Base-by-base conservation (phyloP, 768 basidiomycete genomes). In the Plicaturopsis crispa region DNA sequence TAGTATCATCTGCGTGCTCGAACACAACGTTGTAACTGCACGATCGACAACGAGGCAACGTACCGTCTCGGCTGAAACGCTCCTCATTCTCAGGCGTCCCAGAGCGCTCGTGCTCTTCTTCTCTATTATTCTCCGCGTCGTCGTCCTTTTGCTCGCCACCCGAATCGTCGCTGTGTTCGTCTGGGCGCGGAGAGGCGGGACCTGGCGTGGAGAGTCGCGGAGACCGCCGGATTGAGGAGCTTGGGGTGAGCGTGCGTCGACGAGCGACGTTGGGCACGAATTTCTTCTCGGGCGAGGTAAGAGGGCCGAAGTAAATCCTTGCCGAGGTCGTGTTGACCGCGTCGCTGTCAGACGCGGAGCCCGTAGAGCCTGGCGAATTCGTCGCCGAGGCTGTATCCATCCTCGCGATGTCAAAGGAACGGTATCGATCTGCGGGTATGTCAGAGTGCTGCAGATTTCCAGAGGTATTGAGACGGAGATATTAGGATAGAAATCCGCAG, bases 281-380 rank as follows among this genome's bases (percentile, higher is more conserved):
- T 39, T 59, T 62, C 46, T 72, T 72, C 56, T 75, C 74, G 24
- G 73, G 73, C 5, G 78, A 72, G 41, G 60, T 67, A 14, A 72
- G 48, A 22, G 72, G 68, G 7, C 71, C 74, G 54, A 74, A 72
- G 51, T 71, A 67, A 19, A 72, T 55, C 47, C 62, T 62, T 11
- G 71, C 65, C 18, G 62, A 51, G 33, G 66, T 59, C 10, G 65
- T 63, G 43, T 70, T 62, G 49, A 55, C 67, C 19, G 52, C 57
- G 49, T 74, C 69, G 40, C 49, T 59, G 50, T 67, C 65, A n/a
- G 62, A 62, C 19, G 55, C 42, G 26, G 59, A 49, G 22, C 26
- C n/a, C n/a, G n/a, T n/a, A n/a, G n/a, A n/a, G n/a, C n/a, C n/a
- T n/a, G n/a, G n/a, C n/a, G n/a, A n/a, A n/a, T n/a, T n/a, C n/a